A percentile compares a stretch with the other conserved stretches of the same genome.
phyloP scores from a whole-genome alignment of 148 eudicot genomes.

The Dianthus caryophyllus region DNA sequence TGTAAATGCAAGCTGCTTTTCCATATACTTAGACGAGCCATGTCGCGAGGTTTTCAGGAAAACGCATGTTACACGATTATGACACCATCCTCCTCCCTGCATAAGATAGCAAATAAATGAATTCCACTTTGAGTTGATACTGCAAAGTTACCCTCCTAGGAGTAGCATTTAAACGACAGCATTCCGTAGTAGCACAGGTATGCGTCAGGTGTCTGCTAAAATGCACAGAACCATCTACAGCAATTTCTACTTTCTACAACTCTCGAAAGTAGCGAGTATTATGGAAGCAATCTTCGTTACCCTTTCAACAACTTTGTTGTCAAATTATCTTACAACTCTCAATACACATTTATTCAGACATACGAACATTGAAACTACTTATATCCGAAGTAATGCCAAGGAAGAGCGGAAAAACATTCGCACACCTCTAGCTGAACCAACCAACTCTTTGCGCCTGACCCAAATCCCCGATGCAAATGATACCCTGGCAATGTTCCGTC shows the following conservation, averaged over 20 bases:
- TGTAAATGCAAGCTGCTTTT: slow-evolving; percentile 71
- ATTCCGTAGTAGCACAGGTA: background rate
- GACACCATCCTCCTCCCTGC: slow-evolving; percentile 99
- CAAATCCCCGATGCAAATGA: slow-evolving; percentile 80
- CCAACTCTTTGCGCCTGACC: slow-evolving; percentile 92
- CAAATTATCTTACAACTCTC: background rate
- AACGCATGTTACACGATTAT: slow-evolving; percentile 63
- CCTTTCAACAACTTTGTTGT: background rate
- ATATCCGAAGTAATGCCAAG: background rate
- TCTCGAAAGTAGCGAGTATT: background rate
- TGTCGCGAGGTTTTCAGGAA: slow-evolving; percentile 86
- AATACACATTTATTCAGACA: background rate
- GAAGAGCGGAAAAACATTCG: background rate
- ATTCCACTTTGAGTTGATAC: background rate
- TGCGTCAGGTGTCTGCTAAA: background rate
- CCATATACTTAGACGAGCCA: slow-evolving; percentile 77
- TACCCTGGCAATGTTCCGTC: slow-evolving; percentile 96
- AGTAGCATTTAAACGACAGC: too few relatives aligned
- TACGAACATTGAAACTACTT: background rate
- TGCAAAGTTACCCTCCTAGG: background rate
- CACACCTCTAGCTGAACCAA: slow-evolving; percentile 90
- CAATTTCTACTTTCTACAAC: background rate
- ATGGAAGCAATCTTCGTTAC: background rate
- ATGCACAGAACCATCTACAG: background rate
- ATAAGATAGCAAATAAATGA: slow-evolving; percentile 16